Base-by-base conservation (phyloP, 208 protist species). In the Borovskyia barvae region DNA sequence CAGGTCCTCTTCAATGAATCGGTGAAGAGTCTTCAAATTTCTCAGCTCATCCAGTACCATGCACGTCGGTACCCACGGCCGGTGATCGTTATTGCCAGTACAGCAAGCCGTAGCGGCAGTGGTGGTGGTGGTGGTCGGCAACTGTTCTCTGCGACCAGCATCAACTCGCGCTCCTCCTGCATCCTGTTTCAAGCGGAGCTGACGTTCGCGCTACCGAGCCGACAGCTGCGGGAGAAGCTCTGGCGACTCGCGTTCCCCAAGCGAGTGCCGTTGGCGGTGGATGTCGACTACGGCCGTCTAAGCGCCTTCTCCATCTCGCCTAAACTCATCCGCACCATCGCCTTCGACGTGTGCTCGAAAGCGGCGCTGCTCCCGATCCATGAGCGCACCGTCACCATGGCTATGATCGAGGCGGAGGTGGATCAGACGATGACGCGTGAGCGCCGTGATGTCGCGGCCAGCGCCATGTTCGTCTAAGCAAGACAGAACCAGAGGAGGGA, bases 61-160 rank as follows among this genome's bases (percentile, higher is more conserved):
- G 76, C 87, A 14, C 62, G 72, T 45, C 72, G 69, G 12, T 93
- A 89, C 53, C 75, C 85, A 17, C 42, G 75, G 22, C 87, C 90
- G 5, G 76, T 96, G 15, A 75, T 96, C 36, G 79, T 96, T 26
- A 75, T 94, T 32, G 90, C 82, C 4, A 92, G 84, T n/a, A 92
- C 83, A 5, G 78, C 71, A 3, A 64, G 62, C 28, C 50, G 55
- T 32, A 64, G 64, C 40, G 60, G 59, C 36, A 30, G 69, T 17
- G 60, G 68, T 25, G 68, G 68, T 1, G 35, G 69, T 17, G 60
- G 68, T 25, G 68, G 68, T 1, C 46, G 59, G 6, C 46, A 48
- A 28, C 65, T 66, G 17, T 59, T 73, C 51, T 66, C 52, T 24
- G 62, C 59, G 24, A 41, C 49, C 25, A 59, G 37, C 47, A 55